Conservation (phyloP, 148 eudicot species). For the Nepenthes gracilis region DNA sequence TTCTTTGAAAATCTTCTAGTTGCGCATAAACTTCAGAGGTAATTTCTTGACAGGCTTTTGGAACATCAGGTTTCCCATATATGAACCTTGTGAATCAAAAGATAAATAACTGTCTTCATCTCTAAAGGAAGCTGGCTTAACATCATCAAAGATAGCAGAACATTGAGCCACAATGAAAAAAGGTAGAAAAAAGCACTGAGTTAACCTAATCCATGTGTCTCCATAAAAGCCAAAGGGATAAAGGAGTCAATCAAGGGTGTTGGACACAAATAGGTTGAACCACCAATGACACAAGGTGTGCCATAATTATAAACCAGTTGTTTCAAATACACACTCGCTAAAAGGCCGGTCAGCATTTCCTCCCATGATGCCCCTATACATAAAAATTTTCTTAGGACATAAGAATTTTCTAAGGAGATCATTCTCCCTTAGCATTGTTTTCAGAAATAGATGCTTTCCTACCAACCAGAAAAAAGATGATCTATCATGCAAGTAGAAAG, state of each 20-base stretch:
- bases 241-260: background rate
- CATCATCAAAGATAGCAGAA: background rate
- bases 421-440: too few species aligned
- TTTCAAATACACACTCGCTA: too few species aligned
- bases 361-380: too few species aligned
- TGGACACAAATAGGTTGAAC: background rate
- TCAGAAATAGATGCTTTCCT: too few species aligned
- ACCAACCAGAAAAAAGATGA: too few species aligned
- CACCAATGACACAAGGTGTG: too few species aligned
- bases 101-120: background rate
- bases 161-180: background rate
- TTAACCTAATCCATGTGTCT: background rate
- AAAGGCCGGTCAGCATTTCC: too few species aligned
- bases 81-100: constrained; percentile 52
- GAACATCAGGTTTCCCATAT: constrained; percentile 96
- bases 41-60: constrained; percentile 70
- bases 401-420: too few species aligned
- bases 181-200: background rate
- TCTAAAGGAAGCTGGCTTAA: background rate
- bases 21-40: constrained; percentile 54
- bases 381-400: too few species aligned
- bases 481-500: too few species aligned
- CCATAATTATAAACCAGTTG: too few species aligned
- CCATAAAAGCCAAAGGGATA: background rate
- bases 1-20: constrained; percentile 47